Evolutionary conservation across 306 rosid species (phyloP), one percentile per base, ranked within the genome.

Genomic region (Benincasa hispida): DNA sequence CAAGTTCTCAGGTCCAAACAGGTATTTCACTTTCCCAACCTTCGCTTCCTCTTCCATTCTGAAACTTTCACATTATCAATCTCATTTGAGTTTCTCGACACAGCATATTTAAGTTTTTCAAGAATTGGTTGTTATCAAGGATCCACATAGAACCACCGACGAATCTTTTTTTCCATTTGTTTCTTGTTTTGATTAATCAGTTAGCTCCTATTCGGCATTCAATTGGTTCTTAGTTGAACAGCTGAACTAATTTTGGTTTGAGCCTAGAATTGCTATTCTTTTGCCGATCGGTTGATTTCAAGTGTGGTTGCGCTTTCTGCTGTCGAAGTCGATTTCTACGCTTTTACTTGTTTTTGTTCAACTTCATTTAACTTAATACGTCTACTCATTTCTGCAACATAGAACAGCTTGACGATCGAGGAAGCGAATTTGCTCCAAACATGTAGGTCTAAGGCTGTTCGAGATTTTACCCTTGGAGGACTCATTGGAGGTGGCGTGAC

Each of bases 371-470:
- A 74, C 42, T 53, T 74, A 51, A 19, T 51, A 0, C 14, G 39
- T 27, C 28, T 72, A 37, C 74, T 73, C 39, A 27, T 70, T 17
- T 61, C 8, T 48, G 19, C 25, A 27, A 72, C 35, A 74, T 67
- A 84, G 96, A 81, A 66, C 21, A 68, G 73, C 19, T 73, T 90
- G 79, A 84, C 91, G 68, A 79, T 81, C 17, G 58, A 85, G 76
- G 98, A 92, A 62, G 25, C 19, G 57, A 61, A 30, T 72, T 6
- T 85, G 78, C 80, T 85, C 17, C 78, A 10, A 24, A 76, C 84
- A 22, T 92, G 84, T 74, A 81, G 78, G 81, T 72, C 88, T 58
- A 84, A 76, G 57, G 78, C 84, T 66, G 0, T 50, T 6, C 84
- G 42, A 81, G 66, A 50, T 50, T 74, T 84, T 18, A 30, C 75